Percentiles rank a stretch among this genome's conserved stretches.
phyloP scores from a whole-genome alignment of 2,329 filamentous ascomycete species.

The Colletotrichum tanaceti region DNA sequence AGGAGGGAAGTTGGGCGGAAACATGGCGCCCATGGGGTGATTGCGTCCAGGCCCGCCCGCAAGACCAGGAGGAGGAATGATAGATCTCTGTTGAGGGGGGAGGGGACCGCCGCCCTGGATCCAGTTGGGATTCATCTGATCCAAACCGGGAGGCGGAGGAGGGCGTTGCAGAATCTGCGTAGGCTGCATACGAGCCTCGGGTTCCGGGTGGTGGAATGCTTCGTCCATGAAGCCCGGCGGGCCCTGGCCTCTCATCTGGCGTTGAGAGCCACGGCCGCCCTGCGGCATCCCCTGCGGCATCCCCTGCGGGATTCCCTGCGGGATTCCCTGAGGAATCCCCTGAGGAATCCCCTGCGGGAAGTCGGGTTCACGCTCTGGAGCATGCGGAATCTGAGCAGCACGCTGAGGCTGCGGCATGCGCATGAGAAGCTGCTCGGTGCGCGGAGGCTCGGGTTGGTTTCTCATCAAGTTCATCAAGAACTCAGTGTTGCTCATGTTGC shows the following conservation, averaged over 20 bases:
- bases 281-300: constrained; percentile 44
- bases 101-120: constrained; percentile 60
- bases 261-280: constrained; percentile 51
- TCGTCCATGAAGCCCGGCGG: constrained; percentile 67
- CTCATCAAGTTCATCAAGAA: constrained; percentile 88
- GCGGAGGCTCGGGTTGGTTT: constrained; percentile 60
- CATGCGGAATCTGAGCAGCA: constrained; percentile 59
- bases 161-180: constrained; percentile 74
- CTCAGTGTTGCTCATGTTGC: constrained; percentile 77
- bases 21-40: constrained; percentile 68
- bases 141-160: constrained; percentile 69
- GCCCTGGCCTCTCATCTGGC: constrained; percentile 58
- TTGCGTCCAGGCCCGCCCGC: constrained; percentile 54
- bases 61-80: constrained; percentile 72
- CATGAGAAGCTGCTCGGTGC: constrained; percentile 63
- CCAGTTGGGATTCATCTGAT: constrained; percentile 69
- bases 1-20: constrained; percentile 70
- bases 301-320: constrained; percentile 12
- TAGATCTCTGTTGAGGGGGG: constrained; percentile 54
- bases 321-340: constrained; percentile 43
- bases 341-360: constrained; percentile 48
- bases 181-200: constrained; percentile 64
- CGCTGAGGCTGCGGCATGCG: constrained; percentile 64
- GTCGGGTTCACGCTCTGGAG: constrained; percentile 62
- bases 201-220: constrained; percentile 61